A percentile compares a stretch with the other conserved stretches of the same genome.
phyloP scores from a whole-genome alignment of 1,284 basidiomycete genomes.

The Chondrostereum purpureum region DNA sequence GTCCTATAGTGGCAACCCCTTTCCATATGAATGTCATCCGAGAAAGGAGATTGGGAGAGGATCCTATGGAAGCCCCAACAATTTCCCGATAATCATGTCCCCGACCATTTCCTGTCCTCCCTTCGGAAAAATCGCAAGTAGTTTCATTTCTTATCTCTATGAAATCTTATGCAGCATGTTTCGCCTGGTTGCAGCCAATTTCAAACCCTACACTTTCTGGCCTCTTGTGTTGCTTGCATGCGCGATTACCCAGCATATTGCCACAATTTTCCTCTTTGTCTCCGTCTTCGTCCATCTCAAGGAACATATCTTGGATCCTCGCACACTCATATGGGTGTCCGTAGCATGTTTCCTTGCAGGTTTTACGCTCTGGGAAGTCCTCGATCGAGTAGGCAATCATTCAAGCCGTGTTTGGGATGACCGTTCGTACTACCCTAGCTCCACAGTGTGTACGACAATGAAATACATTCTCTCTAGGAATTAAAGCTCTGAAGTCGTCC shows the following conservation, averaged over 20 bases:
- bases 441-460: neutral
- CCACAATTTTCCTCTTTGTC: slow-evolving; percentile 77
- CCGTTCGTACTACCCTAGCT: slow-evolving; percentile 23
- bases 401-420: slow-evolving; percentile 19
- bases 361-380: slow-evolving; percentile 57
- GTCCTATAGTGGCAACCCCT: neutral
- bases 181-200: slow-evolving; percentile 50
- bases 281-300: slow-evolving; percentile 73
- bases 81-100: slow-evolving; percentile 86
- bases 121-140: slow-evolving; percentile 72
- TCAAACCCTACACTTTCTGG: slow-evolving; percentile 69
- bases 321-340: slow-evolving; percentile 63
- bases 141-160: neutral
- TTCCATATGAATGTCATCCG: slow-evolving; percentile 10
- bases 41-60: slow-evolving; percentile 57
- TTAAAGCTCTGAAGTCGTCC: slow-evolving; percentile 66
- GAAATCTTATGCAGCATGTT: slow-evolving; percentile 1
- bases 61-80: slow-evolving; percentile 80
- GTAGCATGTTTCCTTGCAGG: slow-evolving; percentile 54
- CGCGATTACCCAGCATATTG: slow-evolving; percentile 77
- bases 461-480: slow-evolving; percentile 33
- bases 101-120: slow-evolving; percentile 70
- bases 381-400: slow-evolving; percentile 31
- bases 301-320: slow-evolving; percentile 58
- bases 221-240: slow-evolving; percentile 58